Evolutionary conservation across 108 stramenopile genomes (phyloP).

Genomic region (Schizochytrium sp.): DNA sequence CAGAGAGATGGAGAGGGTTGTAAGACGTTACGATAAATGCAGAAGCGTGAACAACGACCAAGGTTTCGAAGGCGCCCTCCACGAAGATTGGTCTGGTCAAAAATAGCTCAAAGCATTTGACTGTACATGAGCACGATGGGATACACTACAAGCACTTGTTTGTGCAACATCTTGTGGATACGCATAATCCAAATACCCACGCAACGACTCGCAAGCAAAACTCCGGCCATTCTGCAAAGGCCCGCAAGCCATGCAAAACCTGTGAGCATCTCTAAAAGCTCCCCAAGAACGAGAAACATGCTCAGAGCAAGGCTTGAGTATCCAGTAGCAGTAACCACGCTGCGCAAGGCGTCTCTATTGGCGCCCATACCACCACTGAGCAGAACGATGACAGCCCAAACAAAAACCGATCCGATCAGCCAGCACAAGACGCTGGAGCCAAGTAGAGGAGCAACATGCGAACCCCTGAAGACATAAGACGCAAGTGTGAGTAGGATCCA

Average conservation of each 20-base stretch:
- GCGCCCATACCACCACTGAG: slow-evolving; percentile 16
- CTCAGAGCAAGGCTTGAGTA: slow-evolving; percentile 21
- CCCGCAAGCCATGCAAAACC: background rate
- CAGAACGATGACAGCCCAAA: background rate
- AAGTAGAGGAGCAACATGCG: background rate
- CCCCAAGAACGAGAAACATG: background rate
- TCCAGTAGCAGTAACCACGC: background rate
- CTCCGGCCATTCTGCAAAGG: background rate
- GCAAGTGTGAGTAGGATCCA: background rate
- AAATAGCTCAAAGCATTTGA: background rate
- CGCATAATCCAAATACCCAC: slow-evolving; percentile 24
- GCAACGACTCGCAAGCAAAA: background rate
- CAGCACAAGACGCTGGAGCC: background rate
- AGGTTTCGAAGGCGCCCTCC: no score
- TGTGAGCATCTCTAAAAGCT: background rate
- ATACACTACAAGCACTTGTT: slow-evolving; percentile 18
- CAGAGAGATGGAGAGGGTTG: no score
- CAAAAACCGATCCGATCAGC: background rate
- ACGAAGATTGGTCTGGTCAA: no score
- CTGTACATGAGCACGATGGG: slow-evolving; percentile 19
- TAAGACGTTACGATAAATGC: no score
- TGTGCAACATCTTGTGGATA: slow-evolving; percentile 43
- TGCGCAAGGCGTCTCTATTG: background rate
- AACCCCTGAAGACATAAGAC: background rate
- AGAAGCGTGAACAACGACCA: no score